Evolutionary conservation across 1,284 basidiomycete genomes (phyloP).

Genomic region (Lentinula novae-zelandiae): DNA sequence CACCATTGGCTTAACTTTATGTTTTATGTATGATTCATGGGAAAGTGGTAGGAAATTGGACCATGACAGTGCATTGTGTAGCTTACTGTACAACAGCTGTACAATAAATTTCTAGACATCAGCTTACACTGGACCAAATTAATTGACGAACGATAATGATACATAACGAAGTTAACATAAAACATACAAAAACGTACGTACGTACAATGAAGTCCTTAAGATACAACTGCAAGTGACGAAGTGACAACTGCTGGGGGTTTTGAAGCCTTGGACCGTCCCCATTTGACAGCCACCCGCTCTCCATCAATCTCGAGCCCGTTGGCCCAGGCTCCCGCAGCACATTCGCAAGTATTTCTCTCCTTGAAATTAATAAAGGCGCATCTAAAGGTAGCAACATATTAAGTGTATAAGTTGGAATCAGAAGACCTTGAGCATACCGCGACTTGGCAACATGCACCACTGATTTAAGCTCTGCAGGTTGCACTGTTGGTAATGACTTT

Average conservation of each 20-base stretch:
- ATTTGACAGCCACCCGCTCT: slow-evolving; percentile 74
- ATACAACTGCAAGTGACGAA: slow-evolving; percentile 16
- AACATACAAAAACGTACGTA: not conserved
- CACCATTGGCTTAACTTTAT: not conserved
- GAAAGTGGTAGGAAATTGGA: not conserved
- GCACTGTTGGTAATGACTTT: slow-evolving; percentile 66
- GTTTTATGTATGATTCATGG: not conserved
- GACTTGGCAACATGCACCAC: slow-evolving; percentile 85
- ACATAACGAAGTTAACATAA: not conserved
- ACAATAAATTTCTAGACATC: not conserved
- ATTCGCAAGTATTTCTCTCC: slow-evolving; percentile 77
- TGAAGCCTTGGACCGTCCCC: slow-evolving; percentile 73
- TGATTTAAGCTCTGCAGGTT: slow-evolving; percentile 72
- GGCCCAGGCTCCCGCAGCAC: slow-evolving; percentile 82
- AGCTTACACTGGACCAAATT: not conserved
- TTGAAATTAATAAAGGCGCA: slow-evolving; percentile 97
- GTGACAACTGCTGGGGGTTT: slow-evolving; percentile 23
- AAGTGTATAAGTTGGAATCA: slow-evolving; percentile 16
- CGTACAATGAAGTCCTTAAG: slow-evolving; percentile 8
- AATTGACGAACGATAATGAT: not conserved
- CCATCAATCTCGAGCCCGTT: slow-evolving; percentile 85
- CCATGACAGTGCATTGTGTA: not conserved
- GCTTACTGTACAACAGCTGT: too few species aligned
- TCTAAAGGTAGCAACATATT: slow-evolving; percentile 33
- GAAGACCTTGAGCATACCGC: slow-evolving; percentile 38